These are phyloP conservation scores for Rhynchosporium secalis DNA, from an alignment of 2,329 filamentous ascomycete genomes.

Conservation along the genomic window DNA sequence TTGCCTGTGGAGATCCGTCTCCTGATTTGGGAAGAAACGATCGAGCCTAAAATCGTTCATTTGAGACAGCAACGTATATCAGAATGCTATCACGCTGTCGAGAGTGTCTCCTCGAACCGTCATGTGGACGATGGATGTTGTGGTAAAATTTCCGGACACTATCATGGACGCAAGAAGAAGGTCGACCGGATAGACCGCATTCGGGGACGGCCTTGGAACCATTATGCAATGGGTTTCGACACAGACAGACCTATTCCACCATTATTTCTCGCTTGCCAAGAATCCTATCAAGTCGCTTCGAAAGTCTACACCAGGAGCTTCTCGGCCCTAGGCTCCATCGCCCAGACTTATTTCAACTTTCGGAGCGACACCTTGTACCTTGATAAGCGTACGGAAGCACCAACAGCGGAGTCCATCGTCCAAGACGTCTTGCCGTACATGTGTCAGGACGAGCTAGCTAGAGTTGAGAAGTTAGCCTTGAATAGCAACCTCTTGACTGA, in stretches of 20 bases:
- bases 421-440: conserved; percentile 13
- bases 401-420: not conserved
- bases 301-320: conserved; percentile 11
- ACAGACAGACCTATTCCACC: not conserved
- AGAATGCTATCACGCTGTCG: conserved; percentile 10
- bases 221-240: conserved; percentile 9
- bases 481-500: conserved; percentile 1
- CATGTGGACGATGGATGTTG: not conserved
- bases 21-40: conserved; percentile 4
- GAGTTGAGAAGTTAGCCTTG: conserved; percentile 8
- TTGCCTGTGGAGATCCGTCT: conserved; percentile 11
- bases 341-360: conserved; percentile 12
- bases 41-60: conserved; percentile 4
- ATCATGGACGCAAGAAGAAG: not conserved
- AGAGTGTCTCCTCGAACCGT: conserved; percentile 8
- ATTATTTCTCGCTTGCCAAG: conserved; percentile 6
- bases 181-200: conserved; percentile 10
- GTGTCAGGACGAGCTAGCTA: conserved; percentile 14
- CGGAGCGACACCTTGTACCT: conserved; percentile 10
- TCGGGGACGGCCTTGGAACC: conserved; percentile 8
- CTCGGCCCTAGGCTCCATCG: conserved; percentile 8
- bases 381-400: not conserved
- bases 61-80: conserved; percentile 7
- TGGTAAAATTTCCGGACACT: not conserved
- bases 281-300: conserved; percentile 7